Base-by-base conservation (phyloP, 139 green algal genomes). In the Tetraselmis striata region DNA sequence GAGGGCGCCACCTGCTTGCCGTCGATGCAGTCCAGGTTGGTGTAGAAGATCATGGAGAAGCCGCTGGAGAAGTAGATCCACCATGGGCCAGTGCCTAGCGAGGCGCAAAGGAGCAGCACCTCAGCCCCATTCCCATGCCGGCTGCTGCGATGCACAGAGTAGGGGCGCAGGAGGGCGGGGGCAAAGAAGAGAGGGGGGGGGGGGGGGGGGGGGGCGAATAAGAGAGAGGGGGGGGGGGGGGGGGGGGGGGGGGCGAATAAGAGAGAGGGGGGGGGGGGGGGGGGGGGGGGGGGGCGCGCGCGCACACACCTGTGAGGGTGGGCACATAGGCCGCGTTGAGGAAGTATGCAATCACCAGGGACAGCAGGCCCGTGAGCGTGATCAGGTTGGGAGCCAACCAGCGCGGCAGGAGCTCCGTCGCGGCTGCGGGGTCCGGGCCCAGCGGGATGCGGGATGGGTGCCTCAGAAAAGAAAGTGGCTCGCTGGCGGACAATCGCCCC, bases 321-420 rank as follows among this genome's bases (percentile, higher is more conserved):
- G 93, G 93, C 23, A 89, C 59, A 78, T 94, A 92, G 29, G 76
- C 84, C 0, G 88, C 84, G 25, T 87, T 87, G 0, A 93, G 2
- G 0, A 87, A 30, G 77, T 96, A 96, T 0, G 91, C 84, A 0
- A 87, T 27, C 11, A 96, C 32, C 22, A 97, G 88, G 26, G 77
- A 83, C 5, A 92, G 81, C 1, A 92, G 81, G 29, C 94, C 95
- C 18, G 87, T 86, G 5, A 98, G 86, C 0, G 95, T 98, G 77
- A 98, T 98, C 0, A 98, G 82, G 87, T 98, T 98, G 18, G 95
- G 95, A 2, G 95, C 95, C 77, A 98, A 80, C 95, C 95, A 98
- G 26, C 88, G 77, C 0, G 95, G 95, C 59, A 98, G 82, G 30
- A 87, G 79, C 30, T 90, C 81, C 0, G 83, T 83, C 28, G 31